These are phyloP conservation scores for Trichophyton simii DNA, from an alignment of 2,329 filamentous ascomycete genomes.

Conservation along the genomic window DNA sequence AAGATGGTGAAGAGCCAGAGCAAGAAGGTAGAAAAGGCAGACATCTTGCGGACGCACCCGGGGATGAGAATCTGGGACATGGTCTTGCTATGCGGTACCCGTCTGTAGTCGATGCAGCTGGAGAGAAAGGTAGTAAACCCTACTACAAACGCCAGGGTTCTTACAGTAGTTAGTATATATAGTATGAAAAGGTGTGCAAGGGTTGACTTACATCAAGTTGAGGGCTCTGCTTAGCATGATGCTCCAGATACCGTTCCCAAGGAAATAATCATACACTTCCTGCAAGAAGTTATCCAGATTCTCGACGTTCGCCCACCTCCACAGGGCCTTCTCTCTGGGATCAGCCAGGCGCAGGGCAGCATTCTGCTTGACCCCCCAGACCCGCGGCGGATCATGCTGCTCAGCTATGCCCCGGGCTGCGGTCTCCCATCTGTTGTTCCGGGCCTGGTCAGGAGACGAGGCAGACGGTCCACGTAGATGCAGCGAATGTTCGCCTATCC, in stretches of 20 bases:
- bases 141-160: constrained; percentile 70
- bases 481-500: neutral
- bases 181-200: neutral
- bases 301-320: constrained; percentile 83
- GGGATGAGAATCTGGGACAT: constrained; percentile 52
- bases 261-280: constrained; percentile 76
- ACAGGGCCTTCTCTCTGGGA: constrained; percentile 68
- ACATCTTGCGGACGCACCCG: constrained; percentile 65
- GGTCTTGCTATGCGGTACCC: constrained; percentile 53
- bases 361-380: constrained; percentile 4
- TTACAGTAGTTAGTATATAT: constrained; percentile 30
- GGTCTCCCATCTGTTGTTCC: constrained; percentile 45
- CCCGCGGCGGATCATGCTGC: neutral
- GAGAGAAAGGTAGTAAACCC: constrained; percentile 70
- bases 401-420: constrained; percentile 33
- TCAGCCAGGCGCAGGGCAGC: constrained; percentile 34
- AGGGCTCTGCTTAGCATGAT: constrained; percentile 62
- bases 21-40: constrained; percentile 59
- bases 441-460: constrained; percentile 20
- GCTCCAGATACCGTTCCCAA: constrained; percentile 71
- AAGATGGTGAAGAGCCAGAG: constrained; percentile 79
- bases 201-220: constrained; percentile 54
- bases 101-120: constrained; percentile 72
- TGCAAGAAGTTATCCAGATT: constrained; percentile 80
- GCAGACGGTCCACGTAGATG: constrained; percentile 25